phyloP scores from a whole-genome alignment of 345 rosid genomes.

The Eutrema japonicum region DNA sequence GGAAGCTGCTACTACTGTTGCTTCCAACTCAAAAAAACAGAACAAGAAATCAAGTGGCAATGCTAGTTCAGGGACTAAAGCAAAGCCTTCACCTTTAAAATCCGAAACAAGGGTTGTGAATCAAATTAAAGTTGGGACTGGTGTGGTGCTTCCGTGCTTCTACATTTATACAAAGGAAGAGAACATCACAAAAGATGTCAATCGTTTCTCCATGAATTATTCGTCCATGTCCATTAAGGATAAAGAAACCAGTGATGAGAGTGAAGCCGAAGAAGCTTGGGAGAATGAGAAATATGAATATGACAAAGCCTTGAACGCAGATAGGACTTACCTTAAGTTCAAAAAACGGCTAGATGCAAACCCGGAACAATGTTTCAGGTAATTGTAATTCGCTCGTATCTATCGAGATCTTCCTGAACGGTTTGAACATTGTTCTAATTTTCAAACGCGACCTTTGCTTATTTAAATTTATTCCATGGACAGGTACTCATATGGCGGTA shows the following conservation, averaged over 20 bases:
- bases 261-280: slow-evolving; percentile 65
- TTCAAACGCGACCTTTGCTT: not conserved
- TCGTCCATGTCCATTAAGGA: slow-evolving; percentile 58
- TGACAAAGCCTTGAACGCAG: slow-evolving; percentile 78
- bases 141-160: slow-evolving; percentile 84
- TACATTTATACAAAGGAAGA: slow-evolving; percentile 69
- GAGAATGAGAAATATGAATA: slow-evolving; percentile 77
- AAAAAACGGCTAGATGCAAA: slow-evolving; percentile 75
- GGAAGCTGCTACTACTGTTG: slow-evolving; percentile 59
- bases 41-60: slow-evolving; percentile 31
- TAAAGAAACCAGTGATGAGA: slow-evolving; percentile 53
- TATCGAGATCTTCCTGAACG: not conserved
- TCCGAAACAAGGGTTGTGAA: slow-evolving; percentile 38
- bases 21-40: slow-evolving; percentile 55
- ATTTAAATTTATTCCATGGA: not conserved
- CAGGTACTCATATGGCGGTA: slow-evolving; percentile 78
- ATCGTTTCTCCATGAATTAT: slow-evolving; percentile 48
- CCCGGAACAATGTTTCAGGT: slow-evolving; percentile 96
- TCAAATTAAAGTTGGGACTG: slow-evolving; percentile 30
- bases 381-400: not conserved
- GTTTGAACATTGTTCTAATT: not conserved
- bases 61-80: slow-evolving; percentile 37
- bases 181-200: slow-evolving; percentile 46
- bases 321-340: slow-evolving; percentile 90
- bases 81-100: slow-evolving; percentile 37